Evolutionary conservation across 345 rosid species (phyloP).

Genomic region (Lepidium didymum): DNA sequence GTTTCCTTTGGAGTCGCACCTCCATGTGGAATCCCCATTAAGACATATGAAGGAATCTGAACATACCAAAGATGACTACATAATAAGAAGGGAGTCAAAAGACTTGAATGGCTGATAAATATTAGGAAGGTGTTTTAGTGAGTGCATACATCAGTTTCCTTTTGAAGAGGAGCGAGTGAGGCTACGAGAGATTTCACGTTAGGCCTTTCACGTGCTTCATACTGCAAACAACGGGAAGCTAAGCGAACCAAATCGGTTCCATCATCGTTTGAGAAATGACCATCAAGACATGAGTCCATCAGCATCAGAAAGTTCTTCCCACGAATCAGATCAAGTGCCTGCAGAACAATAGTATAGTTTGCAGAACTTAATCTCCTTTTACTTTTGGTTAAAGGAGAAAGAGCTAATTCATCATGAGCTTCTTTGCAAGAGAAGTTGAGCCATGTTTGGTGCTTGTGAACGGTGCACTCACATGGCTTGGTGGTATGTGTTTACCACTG

Average conservation of each 20-base stretch:
- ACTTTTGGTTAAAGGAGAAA: not conserved
- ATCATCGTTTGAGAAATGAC: slow-evolving; percentile 81
- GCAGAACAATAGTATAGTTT: slow-evolving; percentile 21
- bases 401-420: not conserved
- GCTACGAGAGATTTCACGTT: slow-evolving; percentile 69
- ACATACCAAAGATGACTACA: not conserved
- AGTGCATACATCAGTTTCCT: slow-evolving; percentile 54
- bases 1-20: slow-evolving; percentile 39
- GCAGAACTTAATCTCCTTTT: not conserved
- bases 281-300: slow-evolving; percentile 77
- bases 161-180: slow-evolving; percentile 64
- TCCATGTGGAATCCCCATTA: slow-evolving; percentile 68
- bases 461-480: slow-evolving; percentile 65
- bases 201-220: slow-evolving; percentile 89
- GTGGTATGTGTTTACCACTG: slow-evolving; percentile 91
- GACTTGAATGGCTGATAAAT: not conserved
- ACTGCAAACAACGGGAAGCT: slow-evolving; percentile 83
- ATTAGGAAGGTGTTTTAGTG: not conserved
- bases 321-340: slow-evolving; percentile 84
- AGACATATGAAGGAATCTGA: slow-evolving; percentile 56
- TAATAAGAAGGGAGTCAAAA: not conserved
- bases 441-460: slow-evolving; percentile 8
- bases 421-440: not conserved
- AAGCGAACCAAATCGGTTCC: slow-evolving; percentile 78
- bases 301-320: slow-evolving; percentile 73